A percentile compares a stretch with the other conserved stretches of the same genome.
These are phyloP conservation scores for Blakeslea trispora DNA, from an alignment of 371 early-diverging fungal genomes.

Conservation along the genomic window DNA sequence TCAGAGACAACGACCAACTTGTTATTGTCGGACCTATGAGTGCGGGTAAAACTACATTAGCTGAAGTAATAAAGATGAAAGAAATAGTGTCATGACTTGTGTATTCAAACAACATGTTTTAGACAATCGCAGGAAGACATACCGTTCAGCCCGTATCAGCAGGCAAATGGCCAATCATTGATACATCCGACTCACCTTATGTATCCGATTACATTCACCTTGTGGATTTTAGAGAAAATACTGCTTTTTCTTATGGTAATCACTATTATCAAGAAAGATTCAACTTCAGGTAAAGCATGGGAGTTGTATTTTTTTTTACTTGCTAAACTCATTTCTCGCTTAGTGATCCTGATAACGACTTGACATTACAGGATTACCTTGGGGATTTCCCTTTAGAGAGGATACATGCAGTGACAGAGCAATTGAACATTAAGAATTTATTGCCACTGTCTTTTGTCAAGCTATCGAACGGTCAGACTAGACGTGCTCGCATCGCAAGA, in stretches of 20 bases:
- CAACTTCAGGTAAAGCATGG: slow-evolving; percentile 43
- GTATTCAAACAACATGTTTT: not conserved
- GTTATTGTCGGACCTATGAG: slow-evolving; percentile 52
- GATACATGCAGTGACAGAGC: slow-evolving; percentile 28
- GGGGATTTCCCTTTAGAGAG: slow-evolving; percentile 7
- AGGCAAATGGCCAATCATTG: slow-evolving; percentile 41
- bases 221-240: slow-evolving; percentile 55
- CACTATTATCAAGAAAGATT: slow-evolving; percentile 63
- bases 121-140: slow-evolving; percentile 48
- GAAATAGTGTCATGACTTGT: not conserved
- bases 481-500: slow-evolving; percentile 57
- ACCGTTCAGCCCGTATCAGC: slow-evolving; percentile 33
- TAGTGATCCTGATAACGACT: slow-evolving; percentile 53
- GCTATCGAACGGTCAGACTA: slow-evolving; percentile 60
- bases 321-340: not conserved
- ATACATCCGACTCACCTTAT: slow-evolving; percentile 32
- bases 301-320: not conserved
- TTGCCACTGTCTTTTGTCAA: slow-evolving; percentile 53
- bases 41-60: slow-evolving; percentile 52
- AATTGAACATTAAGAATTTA: slow-evolving; percentile 36
- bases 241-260: slow-evolving; percentile 45
- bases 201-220: slow-evolving; percentile 44
- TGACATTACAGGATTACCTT: slow-evolving; percentile 34
- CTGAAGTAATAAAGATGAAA: slow-evolving; percentile 35
- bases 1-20: slow-evolving; percentile 34